Percentiles rank a stretch among this genome's conserved stretches.
These are phyloP conservation scores for Dictyostelium capitatum DNA, from an alignment of 78 protist species.

Conservation along the genomic window DNA sequence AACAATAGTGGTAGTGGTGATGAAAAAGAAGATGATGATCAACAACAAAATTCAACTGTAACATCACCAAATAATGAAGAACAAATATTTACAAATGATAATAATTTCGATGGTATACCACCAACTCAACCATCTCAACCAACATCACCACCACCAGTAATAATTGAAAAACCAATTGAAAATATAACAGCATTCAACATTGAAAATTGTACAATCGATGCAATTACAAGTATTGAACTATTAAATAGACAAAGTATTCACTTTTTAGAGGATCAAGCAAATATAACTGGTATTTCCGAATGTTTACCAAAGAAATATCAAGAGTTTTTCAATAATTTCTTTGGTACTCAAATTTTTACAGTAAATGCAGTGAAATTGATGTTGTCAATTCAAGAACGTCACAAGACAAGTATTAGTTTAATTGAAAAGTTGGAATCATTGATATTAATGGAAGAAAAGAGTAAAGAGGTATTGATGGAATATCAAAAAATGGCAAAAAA, in stretches of 20 bases:
- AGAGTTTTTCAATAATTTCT: conserved; percentile 40
- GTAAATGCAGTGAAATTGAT: conserved; percentile 61
- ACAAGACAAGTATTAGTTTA: conserved; percentile 39
- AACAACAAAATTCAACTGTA: too few relatives aligned
- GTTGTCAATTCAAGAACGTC: conserved; percentile 66
- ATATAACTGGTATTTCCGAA: conserved; percentile 16
- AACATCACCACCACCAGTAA: too few relatives aligned
- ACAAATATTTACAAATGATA: not conserved
- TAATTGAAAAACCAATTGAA: not conserved
- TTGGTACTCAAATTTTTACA: conserved; percentile 37
- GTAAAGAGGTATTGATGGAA: conserved; percentile 67
- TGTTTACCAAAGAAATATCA: conserved; percentile 62
- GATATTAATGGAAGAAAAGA: conserved; percentile 72
- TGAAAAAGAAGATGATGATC: not conserved
- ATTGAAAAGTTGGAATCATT: conserved; percentile 69
- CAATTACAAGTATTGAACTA: conserved; percentile 49
- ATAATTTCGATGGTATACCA: not conserved
- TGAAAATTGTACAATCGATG: conserved; percentile 49
- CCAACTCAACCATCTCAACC: too few relatives aligned
- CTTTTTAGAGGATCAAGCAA: conserved; percentile 53
- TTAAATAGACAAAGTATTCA: conserved; percentile 71
- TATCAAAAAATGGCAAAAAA: conserved; percentile 55
- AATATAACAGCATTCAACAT: not conserved
- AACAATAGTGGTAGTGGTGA: not conserved
- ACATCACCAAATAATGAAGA: not conserved